phyloP scores from a whole-genome alignment of 352 stramenopile genomes.

The Peronospora destructor region DNA sequence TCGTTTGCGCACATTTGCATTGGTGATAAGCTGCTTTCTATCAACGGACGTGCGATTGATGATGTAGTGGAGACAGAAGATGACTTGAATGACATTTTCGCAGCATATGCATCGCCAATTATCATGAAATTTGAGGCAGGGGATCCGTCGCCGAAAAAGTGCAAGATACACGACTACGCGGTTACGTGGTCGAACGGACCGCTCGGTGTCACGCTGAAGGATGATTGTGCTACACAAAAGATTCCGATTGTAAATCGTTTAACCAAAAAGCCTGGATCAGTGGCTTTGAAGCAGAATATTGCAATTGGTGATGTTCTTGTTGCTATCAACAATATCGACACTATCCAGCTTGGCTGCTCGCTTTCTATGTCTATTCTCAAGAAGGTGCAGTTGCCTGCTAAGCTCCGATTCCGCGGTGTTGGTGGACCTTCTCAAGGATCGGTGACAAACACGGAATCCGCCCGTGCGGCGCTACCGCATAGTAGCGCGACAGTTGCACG shows the following conservation, averaged over 20 bases:
- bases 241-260: constrained; percentile 83
- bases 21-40: constrained; percentile 63
- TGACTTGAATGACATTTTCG: constrained; percentile 69
- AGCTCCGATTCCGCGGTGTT: constrained; percentile 78
- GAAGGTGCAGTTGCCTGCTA: constrained; percentile 80
- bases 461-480: constrained; percentile 10
- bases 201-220: constrained; percentile 78
- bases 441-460: constrained; percentile 10
- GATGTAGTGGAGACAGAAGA: constrained; percentile 51
- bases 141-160: constrained; percentile 39
- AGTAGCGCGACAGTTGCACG: constrained; percentile 27
- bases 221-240: constrained; percentile 79
- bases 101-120: constrained; percentile 60
- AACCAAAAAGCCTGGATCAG: constrained; percentile 79
- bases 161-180: constrained; percentile 77
- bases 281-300: constrained; percentile 86
- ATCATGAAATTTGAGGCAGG: constrained; percentile 79
- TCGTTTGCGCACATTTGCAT: constrained; percentile 69
- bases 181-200: constrained; percentile 85
- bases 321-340: constrained; percentile 88
- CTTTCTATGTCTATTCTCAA: constrained; percentile 86
- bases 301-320: constrained; percentile 80
- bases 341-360: constrained; percentile 80
- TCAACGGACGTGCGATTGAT: constrained; percentile 71
- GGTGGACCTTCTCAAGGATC: constrained; percentile 42